phyloP scores from a whole-genome alignment of 176 grass and related monocot genomes.

The Rhipidocladum racemiflorum region DNA sequence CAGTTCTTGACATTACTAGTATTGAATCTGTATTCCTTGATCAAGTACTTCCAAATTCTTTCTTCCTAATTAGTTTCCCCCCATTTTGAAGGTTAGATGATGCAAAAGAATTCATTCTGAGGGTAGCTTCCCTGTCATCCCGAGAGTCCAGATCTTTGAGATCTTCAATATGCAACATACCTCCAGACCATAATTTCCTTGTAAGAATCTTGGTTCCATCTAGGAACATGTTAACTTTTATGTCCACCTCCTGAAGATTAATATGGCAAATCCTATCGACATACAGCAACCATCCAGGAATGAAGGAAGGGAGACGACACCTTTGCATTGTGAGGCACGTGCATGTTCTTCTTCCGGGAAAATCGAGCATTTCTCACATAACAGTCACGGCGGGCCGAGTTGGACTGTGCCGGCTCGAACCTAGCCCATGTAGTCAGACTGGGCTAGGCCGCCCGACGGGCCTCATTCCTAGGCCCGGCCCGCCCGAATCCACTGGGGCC shows the following conservation, averaged over 20 bases:
- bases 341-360: neutral
- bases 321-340: neutral
- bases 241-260: constrained; percentile 9
- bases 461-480: too few relatives aligned
- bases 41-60: constrained; percentile 20
- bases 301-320: neutral
- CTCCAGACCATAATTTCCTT: neutral
- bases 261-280: neutral
- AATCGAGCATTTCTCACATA: neutral
- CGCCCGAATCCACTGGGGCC: too few relatives aligned
- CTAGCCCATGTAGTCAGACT: too few relatives aligned
- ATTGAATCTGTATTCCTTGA: neutral
- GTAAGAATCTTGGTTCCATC: neutral
- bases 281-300: neutral
- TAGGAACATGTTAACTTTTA: neutral
- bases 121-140: constrained; percentile 7
- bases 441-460: too few relatives aligned
- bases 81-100: constrained; percentile 24
- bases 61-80: neutral
- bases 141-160: neutral
- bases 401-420: too few relatives aligned
- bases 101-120: constrained; percentile 1
- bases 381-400: too few relatives aligned
- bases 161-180: neutral
- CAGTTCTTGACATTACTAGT: neutral